Base-by-base conservation (phyloP, 2,329 filamentous ascomycete species). In the Akanthomyces lecanii region DNA sequence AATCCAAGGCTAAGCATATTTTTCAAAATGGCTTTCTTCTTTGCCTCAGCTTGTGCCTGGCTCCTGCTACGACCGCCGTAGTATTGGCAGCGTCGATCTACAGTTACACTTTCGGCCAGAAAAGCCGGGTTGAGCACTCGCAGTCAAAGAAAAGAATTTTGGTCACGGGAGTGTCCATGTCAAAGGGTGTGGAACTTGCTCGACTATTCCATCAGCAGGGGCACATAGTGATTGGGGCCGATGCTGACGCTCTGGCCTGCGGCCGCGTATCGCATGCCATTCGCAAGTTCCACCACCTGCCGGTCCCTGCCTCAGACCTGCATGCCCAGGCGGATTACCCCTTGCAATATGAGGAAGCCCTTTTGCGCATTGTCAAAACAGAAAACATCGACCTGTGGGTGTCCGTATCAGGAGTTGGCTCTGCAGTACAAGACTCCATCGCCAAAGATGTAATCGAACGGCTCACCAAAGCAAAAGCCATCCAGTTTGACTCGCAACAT, bases 331-430 rank as follows among this genome's bases (percentile, higher is more conserved):
- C 25, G 4, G 18, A 5, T 1, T 3, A 23, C 23, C 21, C 21
- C 5, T 23, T 21, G 48, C 12, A 64, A 65, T 91, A 92, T 68
- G 78, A 84, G 16, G 74, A 79, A 16, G 76, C 77, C 0, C 72
- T 92, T 4, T 71, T 89, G 1, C 74, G 83, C 10, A 80, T 92
- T 30, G 79, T 91, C 47, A 71, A 78, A 6, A 71, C 75, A 0
- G 88, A 92, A 66, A 77, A 80, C 0, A 81, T 90, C 5, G 83
- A 91, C 62, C 74, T 92, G 3, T 93, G 89, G 89, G 84, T 92
- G 3, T 87, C 85, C 23, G 91, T 89, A 68, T 91, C 89, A 0
- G 87, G 85, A n/a, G 85, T 89, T 10, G 80, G 82, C 1, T 85
- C 83, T 0, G 86, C 86, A 0, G 73, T 88, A 14, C 85, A 89